These are phyloP conservation scores for Claviceps spartinae DNA, from an alignment of 2,329 filamentous ascomycete genomes.

Conservation along the genomic window DNA sequence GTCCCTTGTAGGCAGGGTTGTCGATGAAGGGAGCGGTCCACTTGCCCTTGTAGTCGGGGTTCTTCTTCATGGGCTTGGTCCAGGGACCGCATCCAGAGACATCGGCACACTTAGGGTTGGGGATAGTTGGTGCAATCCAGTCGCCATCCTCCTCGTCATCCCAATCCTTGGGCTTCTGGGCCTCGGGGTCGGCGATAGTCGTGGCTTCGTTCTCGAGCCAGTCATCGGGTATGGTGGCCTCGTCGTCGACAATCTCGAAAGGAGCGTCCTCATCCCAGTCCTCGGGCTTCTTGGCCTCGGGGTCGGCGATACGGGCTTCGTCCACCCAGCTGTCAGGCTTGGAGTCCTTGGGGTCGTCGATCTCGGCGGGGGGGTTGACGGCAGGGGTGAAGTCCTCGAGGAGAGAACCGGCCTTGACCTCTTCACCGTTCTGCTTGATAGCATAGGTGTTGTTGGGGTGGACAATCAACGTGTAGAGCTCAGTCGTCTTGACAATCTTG, in stretches of 20 bases:
- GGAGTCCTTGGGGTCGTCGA: constrained; percentile 82
- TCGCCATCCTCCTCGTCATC: constrained; percentile 99
- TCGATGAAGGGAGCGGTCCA: constrained; percentile 88
- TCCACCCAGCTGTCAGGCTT: constrained; percentile 98
- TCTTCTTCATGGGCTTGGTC: constrained; percentile 83
- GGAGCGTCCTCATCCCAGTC: constrained; percentile 99
- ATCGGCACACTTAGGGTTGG: constrained; percentile 93
- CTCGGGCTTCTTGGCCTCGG: constrained; percentile 88
- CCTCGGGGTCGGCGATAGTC: constrained; percentile 80
- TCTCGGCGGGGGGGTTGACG: constrained; percentile 92
- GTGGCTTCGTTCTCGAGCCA: constrained; percentile 86
- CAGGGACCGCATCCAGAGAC: constrained; percentile 88
- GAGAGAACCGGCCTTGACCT: constrained; percentile 77
- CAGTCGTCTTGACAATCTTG: constrained; percentile 79
- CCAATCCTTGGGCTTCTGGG: constrained; percentile 97
- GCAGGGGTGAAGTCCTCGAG: constrained; percentile 84
- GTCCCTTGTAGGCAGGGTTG: constrained; percentile 96
- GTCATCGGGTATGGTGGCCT: constrained; percentile 81
- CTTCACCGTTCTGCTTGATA: constrained; percentile 83
- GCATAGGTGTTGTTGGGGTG: constrained; percentile 92
- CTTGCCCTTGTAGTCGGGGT: constrained; percentile 98
- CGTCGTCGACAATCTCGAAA: constrained; percentile 89
- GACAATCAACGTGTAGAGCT: constrained; percentile 93
- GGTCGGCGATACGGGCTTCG: constrained; percentile 78
- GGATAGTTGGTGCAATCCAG: constrained; percentile 78